Conservation (phyloP, 805 yeast genomes). For the Spathaspora boniae region DNA sequence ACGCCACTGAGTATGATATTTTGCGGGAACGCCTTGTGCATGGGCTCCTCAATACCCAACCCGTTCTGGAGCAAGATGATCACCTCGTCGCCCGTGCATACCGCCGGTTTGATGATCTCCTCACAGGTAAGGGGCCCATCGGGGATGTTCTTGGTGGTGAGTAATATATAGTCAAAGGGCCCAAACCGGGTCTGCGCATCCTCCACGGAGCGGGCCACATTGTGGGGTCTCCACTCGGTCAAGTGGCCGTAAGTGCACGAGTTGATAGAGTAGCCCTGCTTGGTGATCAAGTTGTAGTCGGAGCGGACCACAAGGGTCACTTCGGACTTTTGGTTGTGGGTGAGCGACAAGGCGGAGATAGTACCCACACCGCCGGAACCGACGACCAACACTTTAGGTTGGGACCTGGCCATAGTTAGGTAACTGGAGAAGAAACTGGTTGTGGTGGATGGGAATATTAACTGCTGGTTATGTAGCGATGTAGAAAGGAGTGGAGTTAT, state of each 20-base stretch:
- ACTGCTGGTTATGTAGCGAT: too few species aligned
- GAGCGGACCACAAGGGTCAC: conserved; percentile 37
- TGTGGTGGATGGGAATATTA: too few species aligned
- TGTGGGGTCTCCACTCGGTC: conserved; percentile 26
- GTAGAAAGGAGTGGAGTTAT: too few species aligned
- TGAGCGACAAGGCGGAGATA: conserved; percentile 64
- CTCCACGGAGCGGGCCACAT: conserved; percentile 23
- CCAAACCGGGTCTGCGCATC: conserved; percentile 25
- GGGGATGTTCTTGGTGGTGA: conserved; percentile 38
- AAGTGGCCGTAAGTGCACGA: conserved; percentile 33
- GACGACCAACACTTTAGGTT: conserved; percentile 49
- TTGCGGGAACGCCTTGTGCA: conserved; percentile 28
- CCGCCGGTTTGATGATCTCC: conserved; percentile 37
- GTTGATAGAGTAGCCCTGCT: conserved; percentile 29
- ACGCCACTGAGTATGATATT: conserved; percentile 36
- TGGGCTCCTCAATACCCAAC: conserved; percentile 31
- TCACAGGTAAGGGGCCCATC: conserved; percentile 38
- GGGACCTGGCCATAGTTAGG: too few species aligned
- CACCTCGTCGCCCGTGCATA: conserved; percentile 20
- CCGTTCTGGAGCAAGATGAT: conserved; percentile 41
- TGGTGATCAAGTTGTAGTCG: conserved; percentile 27
- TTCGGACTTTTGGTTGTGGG: conserved; percentile 40
- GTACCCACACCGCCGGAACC: conserved; percentile 91
- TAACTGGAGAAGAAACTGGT: too few species aligned
- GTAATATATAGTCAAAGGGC: conserved; percentile 33